Evolutionary conservation across 352 stramenopile species (phyloP).

Genomic region (Thraustotheca clavata): DNA sequence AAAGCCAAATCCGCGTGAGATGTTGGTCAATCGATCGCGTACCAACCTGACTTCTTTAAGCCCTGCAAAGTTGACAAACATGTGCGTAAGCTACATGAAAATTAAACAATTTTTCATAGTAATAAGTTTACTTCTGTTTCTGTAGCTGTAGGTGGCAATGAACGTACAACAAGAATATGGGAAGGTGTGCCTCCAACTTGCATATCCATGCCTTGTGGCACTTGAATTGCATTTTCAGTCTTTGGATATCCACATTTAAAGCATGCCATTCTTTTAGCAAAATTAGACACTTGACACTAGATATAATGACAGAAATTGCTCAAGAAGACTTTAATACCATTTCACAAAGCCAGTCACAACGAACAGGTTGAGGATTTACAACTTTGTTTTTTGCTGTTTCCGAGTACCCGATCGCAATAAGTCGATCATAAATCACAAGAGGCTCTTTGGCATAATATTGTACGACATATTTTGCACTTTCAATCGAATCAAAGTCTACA

Average conservation of each 20-base stretch:
- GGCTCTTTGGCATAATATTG: conserved; percentile 46
- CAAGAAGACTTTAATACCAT: conserved; percentile 28
- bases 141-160: conserved; percentile 58
- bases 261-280: conserved; percentile 44
- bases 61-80: conserved; percentile 53
- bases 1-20: conserved; percentile 68
- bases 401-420: conserved; percentile 36
- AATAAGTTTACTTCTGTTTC: conserved; percentile 48
- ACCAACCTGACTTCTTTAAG: conserved; percentile 65
- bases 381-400: conserved; percentile 28
- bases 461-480: conserved; percentile 43
- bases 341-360: conserved; percentile 61
- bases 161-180: conserved; percentile 55
- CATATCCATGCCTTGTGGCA: conserved; percentile 21
- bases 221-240: conserved; percentile 29
- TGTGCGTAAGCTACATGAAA: conserved; percentile 48
- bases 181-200: conserved; percentile 26
- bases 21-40: conserved; percentile 53
- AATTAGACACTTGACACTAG: conserved; percentile 72
- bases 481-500: conserved; percentile 54
- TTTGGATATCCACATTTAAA: conserved; percentile 62
- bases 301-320: background rate
- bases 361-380: conserved; percentile 23
- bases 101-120: background rate
- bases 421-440: conserved; percentile 41